Conservation (phyloP, 257 asterid species). For the Solanum sitiens region DNA sequence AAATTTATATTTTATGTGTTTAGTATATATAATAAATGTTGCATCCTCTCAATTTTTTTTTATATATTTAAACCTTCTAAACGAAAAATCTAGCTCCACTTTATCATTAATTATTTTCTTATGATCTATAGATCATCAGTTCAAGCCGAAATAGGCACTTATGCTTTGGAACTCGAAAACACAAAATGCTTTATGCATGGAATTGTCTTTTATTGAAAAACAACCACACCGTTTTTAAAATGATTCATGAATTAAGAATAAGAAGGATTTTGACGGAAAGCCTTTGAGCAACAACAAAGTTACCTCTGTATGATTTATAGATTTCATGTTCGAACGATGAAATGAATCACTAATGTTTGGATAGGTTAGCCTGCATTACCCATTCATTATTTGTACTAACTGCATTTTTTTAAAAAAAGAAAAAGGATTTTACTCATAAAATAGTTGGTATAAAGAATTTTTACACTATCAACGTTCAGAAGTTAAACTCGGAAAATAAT, state of each 20-base stretch:
- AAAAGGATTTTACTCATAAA: background rate
- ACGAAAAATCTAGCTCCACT: background rate
- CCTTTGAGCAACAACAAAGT: background rate
- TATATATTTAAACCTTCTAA: background rate
- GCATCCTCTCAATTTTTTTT: background rate
- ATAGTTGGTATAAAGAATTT: background rate
- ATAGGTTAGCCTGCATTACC: background rate
- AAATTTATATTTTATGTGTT: background rate
- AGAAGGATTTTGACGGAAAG: background rate
- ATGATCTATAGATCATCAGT: background rate
- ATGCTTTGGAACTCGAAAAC: background rate
- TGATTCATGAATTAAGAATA: background rate
- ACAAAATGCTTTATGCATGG: background rate
- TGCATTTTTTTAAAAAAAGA: background rate
- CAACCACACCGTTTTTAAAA: background rate
- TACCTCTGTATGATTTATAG: background rate
- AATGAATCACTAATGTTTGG: background rate
- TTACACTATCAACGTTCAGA: background rate
- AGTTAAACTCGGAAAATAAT: background rate
- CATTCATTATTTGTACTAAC: background rate
- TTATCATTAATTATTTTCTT: background rate
- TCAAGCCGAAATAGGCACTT: background rate
- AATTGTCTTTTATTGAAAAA: background rate
- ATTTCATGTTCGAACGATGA: background rate
- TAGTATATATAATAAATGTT: background rate